Evolutionary conservation across 2,329 filamentous ascomycete species (phyloP), one percentile per base, ranked within the genome.

Genomic region (Dactylella cylindrospora): DNA sequence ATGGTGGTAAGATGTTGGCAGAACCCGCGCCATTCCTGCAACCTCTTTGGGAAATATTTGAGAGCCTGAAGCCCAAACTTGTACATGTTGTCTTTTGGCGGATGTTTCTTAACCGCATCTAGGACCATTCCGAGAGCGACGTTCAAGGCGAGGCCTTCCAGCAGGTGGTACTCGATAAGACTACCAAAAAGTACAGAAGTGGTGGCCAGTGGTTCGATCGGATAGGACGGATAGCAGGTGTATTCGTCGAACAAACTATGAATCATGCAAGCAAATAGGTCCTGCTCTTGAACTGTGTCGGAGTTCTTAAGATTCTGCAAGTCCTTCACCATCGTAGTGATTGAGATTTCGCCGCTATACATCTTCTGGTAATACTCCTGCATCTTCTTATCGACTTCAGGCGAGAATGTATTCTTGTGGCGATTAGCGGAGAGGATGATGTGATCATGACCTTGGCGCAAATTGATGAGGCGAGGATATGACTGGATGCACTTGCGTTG

Each of bases 211-310:
- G 93, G 93, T 70, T 96, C 91, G n/a, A 96, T 78, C 0, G 94
- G 94, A 72, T 98, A 98, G 70, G 94, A 90, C 32, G 86, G 83
- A 71, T 96, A 98, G 70, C 95, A 94, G 51, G 85, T 85, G 72
- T 96, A 98, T 75, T 98, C 93, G 69, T 98, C 93, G 68, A 98
- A 96, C 3, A 98, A 77, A 0, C 93, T 93, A 70, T 96, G 90
- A 28, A 98, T 95, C 90, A 98, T 98, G 75, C 91, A 96, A 10
- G 91, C 88, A 71, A 98, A 98, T 5, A 96, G 81, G 71, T 98
- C 93, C 72, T 97, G 93, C 62, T 96, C 89, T 12, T 85, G 76
- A 1, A 88, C 80, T 61, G 93, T 86, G 40, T 83, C 82, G 0
- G 94, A 97, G 52, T 84, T 84, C 72, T 98, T 97, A 75, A 95